Evolutionary conservation across 202 grass and related monocot species (phyloP), one percentile per base, ranked within the genome.

Genomic region (Setaria viridis): DNA sequence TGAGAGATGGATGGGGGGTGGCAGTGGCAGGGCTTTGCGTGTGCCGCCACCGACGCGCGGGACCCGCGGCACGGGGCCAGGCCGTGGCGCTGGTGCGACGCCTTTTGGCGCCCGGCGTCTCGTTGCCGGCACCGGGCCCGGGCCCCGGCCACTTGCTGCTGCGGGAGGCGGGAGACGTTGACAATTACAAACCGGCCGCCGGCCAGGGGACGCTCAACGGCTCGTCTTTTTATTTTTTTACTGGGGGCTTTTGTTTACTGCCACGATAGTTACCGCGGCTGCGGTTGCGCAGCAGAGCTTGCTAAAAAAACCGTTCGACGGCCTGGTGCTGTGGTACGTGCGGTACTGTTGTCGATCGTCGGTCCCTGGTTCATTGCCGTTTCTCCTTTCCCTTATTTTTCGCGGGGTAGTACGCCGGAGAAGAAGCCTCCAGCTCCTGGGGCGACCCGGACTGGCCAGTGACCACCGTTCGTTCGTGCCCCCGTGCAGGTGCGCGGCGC

Each of bases 101-200:
- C 30, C 81, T 63, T 83, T 65, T 37, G 71, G 9, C 60, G 34
- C n/a, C 82, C 7, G 58, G 11, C 81, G 69, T 50, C 50, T 58
- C 3, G 33, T 56, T 6, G 35, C 73, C 33, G 53, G 43, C n/a
- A 25, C 37, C 37, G 5, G 37, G 37, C 20, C n/a, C 6, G 30
- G 1, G 12, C 4, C 17, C 65, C 37, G 2, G 19, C 4, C 35
- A 35, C 37, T 45, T 9, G 64, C 62, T 16, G 34, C 64, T 35
- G 65, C 65, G 35, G 65, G 16, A 37, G 32, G 5, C 39, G 62
- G 34, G 65, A 43, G 37, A 69, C 17, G 39, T 69, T 69, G 66
- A 69, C 66, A 45, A 41, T 41, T 41, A 41, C 39, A 41, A 45
- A 43, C 35, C 8, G 17, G 20, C 54, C 17, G 25, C 25, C 25